Evolutionary conservation across 2,329 filamentous ascomycete genomes (phyloP).

Genomic region (Colletotrichum cuscutae): DNA sequence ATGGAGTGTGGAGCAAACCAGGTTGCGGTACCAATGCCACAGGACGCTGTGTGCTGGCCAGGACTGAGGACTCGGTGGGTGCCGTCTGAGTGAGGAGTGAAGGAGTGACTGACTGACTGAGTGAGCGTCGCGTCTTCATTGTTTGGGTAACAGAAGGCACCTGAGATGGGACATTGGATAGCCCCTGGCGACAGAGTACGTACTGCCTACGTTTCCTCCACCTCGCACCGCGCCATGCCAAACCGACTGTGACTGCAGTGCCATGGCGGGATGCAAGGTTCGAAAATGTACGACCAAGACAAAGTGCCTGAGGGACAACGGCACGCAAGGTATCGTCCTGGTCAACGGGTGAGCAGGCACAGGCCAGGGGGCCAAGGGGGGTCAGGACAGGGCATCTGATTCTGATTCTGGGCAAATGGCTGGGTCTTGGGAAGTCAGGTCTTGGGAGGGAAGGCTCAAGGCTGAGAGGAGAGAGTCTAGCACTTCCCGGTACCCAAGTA

Average conservation of each 20-base stretch:
- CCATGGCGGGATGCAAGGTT: conserved; percentile 31
- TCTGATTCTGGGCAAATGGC: too few relatives aligned
- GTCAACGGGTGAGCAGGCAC: background rate
- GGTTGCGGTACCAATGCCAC: conserved; percentile 24
- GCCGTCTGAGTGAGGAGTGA: background rate
- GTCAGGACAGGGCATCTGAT: background rate
- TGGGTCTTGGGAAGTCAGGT: too few relatives aligned
- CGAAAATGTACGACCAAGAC: conserved; percentile 5
- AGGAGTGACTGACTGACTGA: background rate
- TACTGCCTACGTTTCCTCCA: background rate
- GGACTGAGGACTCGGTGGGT: background rate
- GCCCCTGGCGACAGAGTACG: background rate
- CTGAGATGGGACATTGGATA: background rate
- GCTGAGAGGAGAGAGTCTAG: background rate
- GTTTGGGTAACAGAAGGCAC: background rate
- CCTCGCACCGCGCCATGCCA: background rate
- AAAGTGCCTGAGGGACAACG: background rate
- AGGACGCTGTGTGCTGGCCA: background rate
- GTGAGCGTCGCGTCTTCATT: background rate
- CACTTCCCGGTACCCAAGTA: background rate
- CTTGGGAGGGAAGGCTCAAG: background rate
- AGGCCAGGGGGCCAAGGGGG: background rate
- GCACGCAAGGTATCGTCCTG: conserved; percentile 13
- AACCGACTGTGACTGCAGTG: conserved; percentile 11
- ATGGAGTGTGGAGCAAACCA: conserved; percentile 24